Conservation (phyloP, 2,329 filamentous ascomycete species). For the Atkinsonella texensis region DNA sequence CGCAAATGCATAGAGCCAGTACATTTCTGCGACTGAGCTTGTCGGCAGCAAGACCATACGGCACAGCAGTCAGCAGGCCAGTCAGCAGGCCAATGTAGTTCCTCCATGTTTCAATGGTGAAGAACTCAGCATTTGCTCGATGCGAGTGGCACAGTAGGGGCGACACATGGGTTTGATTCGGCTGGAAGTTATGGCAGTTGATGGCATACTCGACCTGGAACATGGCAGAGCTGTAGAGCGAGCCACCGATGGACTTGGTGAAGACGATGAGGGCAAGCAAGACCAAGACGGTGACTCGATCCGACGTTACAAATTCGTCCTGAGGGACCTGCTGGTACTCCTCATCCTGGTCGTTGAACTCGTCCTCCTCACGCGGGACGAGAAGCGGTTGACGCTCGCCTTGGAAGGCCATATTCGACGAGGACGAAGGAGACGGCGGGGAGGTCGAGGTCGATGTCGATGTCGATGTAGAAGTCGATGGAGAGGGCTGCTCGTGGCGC, state of each 20-base stretch:
- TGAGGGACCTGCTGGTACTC: constrained; percentile 2
- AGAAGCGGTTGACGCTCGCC: constrained; percentile 4
- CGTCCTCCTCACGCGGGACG: background rate
- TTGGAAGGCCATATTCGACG: background rate
- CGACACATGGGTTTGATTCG: background rate
- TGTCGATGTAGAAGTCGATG: background rate
- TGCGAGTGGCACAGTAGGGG: background rate
- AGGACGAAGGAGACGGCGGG: no score
- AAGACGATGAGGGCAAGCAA: constrained; percentile 1
- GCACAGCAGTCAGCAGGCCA: constrained; percentile 1
- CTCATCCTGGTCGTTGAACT: background rate
- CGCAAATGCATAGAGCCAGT: constrained; percentile 2
- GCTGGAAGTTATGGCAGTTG: background rate
- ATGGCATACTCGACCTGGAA: constrained; percentile 1
- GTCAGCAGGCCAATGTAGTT: background rate
- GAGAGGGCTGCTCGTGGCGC: background rate
- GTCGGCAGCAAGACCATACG: constrained; percentile 6
- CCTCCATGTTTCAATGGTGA: background rate
- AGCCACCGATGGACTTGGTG: background rate
- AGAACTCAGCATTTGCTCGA: background rate
- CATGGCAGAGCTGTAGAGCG: background rate
- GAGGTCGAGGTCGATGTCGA: background rate
- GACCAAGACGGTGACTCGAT: constrained; percentile 1
- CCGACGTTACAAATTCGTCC: constrained; percentile 1
- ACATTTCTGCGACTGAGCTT: constrained; percentile 5